Evolutionary conservation across 2,329 filamentous ascomycete genomes (phyloP), one percentile per base, ranked within the genome.

Genomic region (Pseudocercospora fuligena): DNA sequence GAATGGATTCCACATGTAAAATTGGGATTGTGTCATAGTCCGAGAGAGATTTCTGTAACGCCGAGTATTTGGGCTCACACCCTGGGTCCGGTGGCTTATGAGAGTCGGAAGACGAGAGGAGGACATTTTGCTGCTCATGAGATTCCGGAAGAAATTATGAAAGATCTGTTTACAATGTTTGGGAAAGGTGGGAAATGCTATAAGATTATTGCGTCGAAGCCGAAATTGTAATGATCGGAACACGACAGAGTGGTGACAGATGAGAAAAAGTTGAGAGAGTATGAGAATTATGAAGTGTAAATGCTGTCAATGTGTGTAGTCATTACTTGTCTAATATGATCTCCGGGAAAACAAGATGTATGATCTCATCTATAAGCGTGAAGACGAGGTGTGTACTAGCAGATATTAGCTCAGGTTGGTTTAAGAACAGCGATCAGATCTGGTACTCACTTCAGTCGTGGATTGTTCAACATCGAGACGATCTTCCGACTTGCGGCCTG

Each of bases 391-490:
- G 83, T 7, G 81, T 81, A 73, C 82, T 84, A 62, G 23, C n/a
- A 62, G 19, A n/a, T 19, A n/a, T 78, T 68, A 78, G 74, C 60
- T 25, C 19, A 59, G n/a, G 27, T 19, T 7, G 25, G 27, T 61
- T 7, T 36, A 25, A 3, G n/a, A 8, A 16, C 3, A 12, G 19
- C 36, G 16, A n/a, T 9, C 5, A 23, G 36, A 11, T 8, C 21
- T 25, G 16, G 12, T 58, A 88, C 90, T 84, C 82, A 94, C 91
- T 98, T 97, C 72, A 99, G 83, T 70, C 93, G 86, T 66, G 89
- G 86, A 80, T 98, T 99, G 79, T 99, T 99, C 72, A 98, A 83
- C 54, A 92, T 93, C 9, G 93, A 94, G 82, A 96, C 92, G 57
- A 98, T 88, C 74, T 94, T 91, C 72, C 94, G 87, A 69, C 93